These are phyloP conservation scores for Jaenimonas drosophilae DNA, from an alignment of 208 protist genomes.

Conservation along the genomic window DNA sequence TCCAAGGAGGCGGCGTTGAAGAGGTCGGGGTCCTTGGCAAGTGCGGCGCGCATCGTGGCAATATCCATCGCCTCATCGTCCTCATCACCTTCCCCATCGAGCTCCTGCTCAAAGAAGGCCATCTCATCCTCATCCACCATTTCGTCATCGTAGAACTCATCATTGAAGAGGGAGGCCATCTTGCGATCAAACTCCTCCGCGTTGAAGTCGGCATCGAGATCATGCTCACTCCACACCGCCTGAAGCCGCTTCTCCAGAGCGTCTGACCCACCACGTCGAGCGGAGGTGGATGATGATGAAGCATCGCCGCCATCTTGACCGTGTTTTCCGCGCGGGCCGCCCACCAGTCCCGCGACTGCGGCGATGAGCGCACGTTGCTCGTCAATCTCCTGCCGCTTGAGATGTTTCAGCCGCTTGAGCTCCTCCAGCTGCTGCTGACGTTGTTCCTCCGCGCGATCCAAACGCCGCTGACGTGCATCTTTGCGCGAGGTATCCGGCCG, in stretches of 20 bases:
- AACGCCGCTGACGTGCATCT: constrained; percentile 66
- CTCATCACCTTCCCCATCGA: constrained; percentile 13
- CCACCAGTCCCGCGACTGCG: constrained; percentile 46
- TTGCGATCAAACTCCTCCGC: constrained; percentile 79
- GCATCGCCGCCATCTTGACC: constrained; percentile 8
- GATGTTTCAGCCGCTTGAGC: constrained; percentile 82
- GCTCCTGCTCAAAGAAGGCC: constrained; percentile 76
- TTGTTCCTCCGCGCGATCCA: constrained; percentile 53
- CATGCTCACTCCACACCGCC: constrained; percentile 69
- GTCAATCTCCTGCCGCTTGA: constrained; percentile 87
- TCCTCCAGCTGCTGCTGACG: constrained; percentile 67
- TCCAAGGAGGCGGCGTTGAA: constrained; percentile 46
- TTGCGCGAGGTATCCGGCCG: constrained; percentile 63
- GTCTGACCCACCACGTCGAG: constrained; percentile 8
- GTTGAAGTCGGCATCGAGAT: constrained; percentile 78
- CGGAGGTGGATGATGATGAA: too few species aligned
- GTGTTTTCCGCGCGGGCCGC: neutral
- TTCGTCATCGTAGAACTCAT: constrained; percentile 79
- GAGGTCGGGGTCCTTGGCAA: constrained; percentile 22
- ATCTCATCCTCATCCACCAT: constrained; percentile 84
- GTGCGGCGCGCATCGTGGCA: constrained; percentile 1
- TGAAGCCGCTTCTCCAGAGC: constrained; percentile 35
- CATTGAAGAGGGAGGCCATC: constrained; percentile 80
- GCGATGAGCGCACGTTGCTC: constrained; percentile 74
- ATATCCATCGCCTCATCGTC: constrained; percentile 7